phyloP scores from a whole-genome alignment of 441 rosid species.

The Corymbia citriodora region DNA sequence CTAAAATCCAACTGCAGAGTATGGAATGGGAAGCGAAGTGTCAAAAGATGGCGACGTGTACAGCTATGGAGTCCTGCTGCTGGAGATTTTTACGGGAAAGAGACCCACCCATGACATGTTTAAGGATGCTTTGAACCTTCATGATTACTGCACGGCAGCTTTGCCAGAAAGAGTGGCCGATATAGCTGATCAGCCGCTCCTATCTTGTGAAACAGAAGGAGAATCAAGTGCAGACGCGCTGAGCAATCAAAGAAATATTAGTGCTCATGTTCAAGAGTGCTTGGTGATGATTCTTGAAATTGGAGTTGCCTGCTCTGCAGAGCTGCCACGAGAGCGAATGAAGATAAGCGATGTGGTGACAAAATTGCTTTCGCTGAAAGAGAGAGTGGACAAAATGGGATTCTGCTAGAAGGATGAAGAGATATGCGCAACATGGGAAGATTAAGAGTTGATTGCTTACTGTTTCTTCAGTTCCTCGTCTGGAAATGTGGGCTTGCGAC shows the following conservation, averaged over 20 bases:
- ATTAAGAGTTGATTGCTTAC: background rate
- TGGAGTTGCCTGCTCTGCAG: background rate
- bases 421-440: background rate
- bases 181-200: background rate
- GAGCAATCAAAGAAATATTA: background rate
- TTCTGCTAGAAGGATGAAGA: background rate
- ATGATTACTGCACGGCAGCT: background rate
- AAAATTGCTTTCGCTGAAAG: background rate
- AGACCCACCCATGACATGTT: constrained; percentile 1
- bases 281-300: background rate
- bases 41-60: background rate
- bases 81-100: constrained; percentile 4
- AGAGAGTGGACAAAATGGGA: background rate
- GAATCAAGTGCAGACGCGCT: no score
- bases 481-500: background rate
- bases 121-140: background rate
- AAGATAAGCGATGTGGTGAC: background rate
- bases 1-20: background rate
- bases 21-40: background rate
- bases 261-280: background rate
- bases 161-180: background rate
- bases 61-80: constrained; percentile 1
- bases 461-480: background rate
- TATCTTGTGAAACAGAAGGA: background rate
- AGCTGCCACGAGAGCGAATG: background rate